Base-by-base conservation (phyloP, 768 basidiomycete species). In the Leccinellum albellum region DNA sequence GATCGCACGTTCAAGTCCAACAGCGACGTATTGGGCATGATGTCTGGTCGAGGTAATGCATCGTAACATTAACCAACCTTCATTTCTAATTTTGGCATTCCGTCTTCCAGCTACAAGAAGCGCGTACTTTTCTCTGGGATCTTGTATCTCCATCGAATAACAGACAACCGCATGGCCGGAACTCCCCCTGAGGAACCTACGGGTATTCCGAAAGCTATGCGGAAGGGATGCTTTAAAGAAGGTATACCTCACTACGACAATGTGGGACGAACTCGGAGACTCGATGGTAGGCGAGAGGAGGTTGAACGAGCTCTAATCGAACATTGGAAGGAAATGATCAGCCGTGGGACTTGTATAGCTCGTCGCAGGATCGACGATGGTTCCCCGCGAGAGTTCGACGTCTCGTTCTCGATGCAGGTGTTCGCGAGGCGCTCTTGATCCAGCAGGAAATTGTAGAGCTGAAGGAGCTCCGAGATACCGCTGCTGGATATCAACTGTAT, bases 61-160 rank as follows among this genome's bases (percentile, higher is more conserved):
- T n/a, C 9, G n/a, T 29, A 14, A 10, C 17, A 6, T 29, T 29
- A 2, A 28, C 14, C 12, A 29, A 28, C 8, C n/a, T 10, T 8
- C 15, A n/a, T 28, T 48, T 20, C 42, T 64, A 32, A 48, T 32
- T n/a, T 10, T n/a, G 20, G 14, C 24, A 31, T 3, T 35, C 21
- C 14, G 12, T 14, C 23, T 6, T 8, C 20, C 37, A 67, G 63
- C 10, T 60, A 62, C 20, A 48, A 42, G 3, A 33, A 49, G 13
- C 4, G 48, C 2, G 58, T 54, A 6, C 48, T 56, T 23, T 65
- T 77, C 1, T 62, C 70, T 12, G 74, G 70, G 3, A 68, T 78
- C 21, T 20, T 78, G 17, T 77, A 76, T 55, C 55, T 77, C n/a
- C 76, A 78, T 59, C 69, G 73, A 13, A 78, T 78, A 42, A 66